These are phyloP conservation scores for Cladophialophora yegresii DNA, from an alignment of 2,329 filamentous ascomycete genomes.

Conservation along the genomic window DNA sequence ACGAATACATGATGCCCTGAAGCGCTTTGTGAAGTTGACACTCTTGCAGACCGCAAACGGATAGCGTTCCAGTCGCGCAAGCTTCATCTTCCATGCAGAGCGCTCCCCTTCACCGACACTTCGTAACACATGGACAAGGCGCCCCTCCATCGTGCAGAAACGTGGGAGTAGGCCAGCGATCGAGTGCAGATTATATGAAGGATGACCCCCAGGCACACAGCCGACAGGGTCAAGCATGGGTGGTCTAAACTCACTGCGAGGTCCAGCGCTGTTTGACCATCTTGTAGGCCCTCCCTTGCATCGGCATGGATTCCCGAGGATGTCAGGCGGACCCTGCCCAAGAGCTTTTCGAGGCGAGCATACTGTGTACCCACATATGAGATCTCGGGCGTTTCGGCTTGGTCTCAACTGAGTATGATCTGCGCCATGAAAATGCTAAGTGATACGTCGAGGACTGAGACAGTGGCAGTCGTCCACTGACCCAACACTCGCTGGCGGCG, in stretches of 20 bases:
- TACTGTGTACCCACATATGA: constrained; percentile 1
- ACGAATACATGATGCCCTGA: not conserved
- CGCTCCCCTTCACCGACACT: not conserved
- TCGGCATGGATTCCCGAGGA: constrained; percentile 3
- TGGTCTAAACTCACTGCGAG: not conserved
- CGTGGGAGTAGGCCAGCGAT: not conserved
- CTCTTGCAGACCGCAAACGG: not conserved
- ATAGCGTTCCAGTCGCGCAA: not conserved
- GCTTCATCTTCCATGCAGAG: not conserved
- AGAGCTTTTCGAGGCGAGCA: not conserved
- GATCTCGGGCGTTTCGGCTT: constrained; percentile 23
- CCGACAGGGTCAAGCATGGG: not conserved
- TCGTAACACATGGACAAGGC: not conserved
- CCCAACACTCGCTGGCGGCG: not conserved
- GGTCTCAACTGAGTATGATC: constrained; percentile 22
- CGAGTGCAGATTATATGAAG: not conserved
- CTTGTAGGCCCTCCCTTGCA: not conserved
- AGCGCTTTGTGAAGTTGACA: not conserved
- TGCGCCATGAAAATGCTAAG: not conserved
- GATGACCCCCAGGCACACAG: not conserved
- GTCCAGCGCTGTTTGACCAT: not conserved
- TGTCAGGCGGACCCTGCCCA: not conserved
- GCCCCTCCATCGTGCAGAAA: not conserved
- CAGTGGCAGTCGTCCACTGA: not conserved
- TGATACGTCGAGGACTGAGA: constrained; percentile 6